Conservation (phyloP, 2,329 filamentous ascomycete genomes). For the Fusarium napiforme region DNA sequence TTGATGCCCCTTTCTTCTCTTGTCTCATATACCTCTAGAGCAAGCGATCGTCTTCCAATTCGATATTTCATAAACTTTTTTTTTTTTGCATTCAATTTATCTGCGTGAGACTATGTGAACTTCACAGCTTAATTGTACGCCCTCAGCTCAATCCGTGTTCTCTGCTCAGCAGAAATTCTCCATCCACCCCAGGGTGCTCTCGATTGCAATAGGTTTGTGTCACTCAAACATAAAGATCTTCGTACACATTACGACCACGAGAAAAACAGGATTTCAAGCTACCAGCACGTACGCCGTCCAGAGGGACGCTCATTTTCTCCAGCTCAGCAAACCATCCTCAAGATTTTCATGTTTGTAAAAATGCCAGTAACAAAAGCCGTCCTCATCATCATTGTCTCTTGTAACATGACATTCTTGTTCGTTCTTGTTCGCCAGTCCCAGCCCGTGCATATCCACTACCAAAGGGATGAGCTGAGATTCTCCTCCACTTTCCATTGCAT, state of each 20-base stretch:
- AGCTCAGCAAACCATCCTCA: slow-evolving; percentile 30
- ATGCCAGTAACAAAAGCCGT: slow-evolving; percentile 18
- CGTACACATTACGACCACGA: slow-evolving; percentile 32
- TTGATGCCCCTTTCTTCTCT: slow-evolving; percentile 28
- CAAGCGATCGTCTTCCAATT: slow-evolving; percentile 39
- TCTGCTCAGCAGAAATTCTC: slow-evolving; percentile 21
- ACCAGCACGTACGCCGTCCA: slow-evolving; percentile 36
- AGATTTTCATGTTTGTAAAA: slow-evolving; percentile 34
- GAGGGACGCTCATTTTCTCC: slow-evolving; percentile 12
- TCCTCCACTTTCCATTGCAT: neutral
- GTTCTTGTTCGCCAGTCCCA: slow-evolving; percentile 14
- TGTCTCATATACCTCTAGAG: slow-evolving; percentile 44
- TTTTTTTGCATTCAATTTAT: neutral
- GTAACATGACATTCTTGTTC: slow-evolving; percentile 38
- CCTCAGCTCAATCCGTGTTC: neutral
- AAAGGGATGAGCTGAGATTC: slow-evolving; percentile 12
- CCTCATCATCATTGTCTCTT: slow-evolving; percentile 41
- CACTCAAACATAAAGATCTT: slow-evolving; percentile 14
- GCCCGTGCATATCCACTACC: neutral
- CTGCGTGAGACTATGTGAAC: neutral
- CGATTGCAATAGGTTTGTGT: slow-evolving; percentile 3
- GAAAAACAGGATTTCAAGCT: slow-evolving; percentile 33
- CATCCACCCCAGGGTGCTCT: neutral
- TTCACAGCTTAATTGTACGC: neutral
- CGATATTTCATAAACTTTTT: slow-evolving; percentile 19